Base-by-base conservation (phyloP, 208 protist genomes). In the Spongospora subterranea region DNA sequence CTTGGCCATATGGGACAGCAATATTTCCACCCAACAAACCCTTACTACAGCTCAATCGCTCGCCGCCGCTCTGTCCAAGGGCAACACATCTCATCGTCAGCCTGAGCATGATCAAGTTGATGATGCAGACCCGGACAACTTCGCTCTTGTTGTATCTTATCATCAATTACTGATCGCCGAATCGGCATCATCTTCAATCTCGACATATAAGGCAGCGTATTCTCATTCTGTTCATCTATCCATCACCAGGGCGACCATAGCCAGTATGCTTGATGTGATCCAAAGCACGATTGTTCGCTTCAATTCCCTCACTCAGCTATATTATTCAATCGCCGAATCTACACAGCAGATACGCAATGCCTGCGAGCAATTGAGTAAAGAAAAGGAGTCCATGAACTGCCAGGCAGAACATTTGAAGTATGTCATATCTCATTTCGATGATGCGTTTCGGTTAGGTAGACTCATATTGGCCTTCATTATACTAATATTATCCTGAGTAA, bases 401-500 rank as follows among this genome's bases (percentile, higher is more conserved):
- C 71, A 82, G n/a, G 6, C 71, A 20, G 71, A 82, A 40, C 35
- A 82, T 43, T n/a, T 82, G 11, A 35, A n/a, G 17, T 6, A 82
- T 45, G 71, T 82, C 17, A 6, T 82, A 43, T 82, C 71, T 20
- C 71, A 82, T 43, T 82, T 82, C n/a, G 71, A 82, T 43, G 71
- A 82, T 43, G n/a, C 17, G 11, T 20, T 6, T 6, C n/a, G 71
- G n/a, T 17, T 82, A 6, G 71, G 50, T 60, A 60, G 6, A n/a
- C 50, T 60, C 50, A 60, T 60, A 29, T 60, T 24, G 24, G 50
- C 50, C 6, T 29, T 60, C 24, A 29, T 60, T 60, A 6, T 29
- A 29, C 24, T 60, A 6, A 29, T 6, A 29, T 60, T 60, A 29
- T 60, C 13, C 6, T 60, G 50, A 60, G 24, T 29, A 24, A 6